Evolutionary conservation across 1,284 basidiomycete species (phyloP).

Genomic region (Marasmius sp.): DNA sequence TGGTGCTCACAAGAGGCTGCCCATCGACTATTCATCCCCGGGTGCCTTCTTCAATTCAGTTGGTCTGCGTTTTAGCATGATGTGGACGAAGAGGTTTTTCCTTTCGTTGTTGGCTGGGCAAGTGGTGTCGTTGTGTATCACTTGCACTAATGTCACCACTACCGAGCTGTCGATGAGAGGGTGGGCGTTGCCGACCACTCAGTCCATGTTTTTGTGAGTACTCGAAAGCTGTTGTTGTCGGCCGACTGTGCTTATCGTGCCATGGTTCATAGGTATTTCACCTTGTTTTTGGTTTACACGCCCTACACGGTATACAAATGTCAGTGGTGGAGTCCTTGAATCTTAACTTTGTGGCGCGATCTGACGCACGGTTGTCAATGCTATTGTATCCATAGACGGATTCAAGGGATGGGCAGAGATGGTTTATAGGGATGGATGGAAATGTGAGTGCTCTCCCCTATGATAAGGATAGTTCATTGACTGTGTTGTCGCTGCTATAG

Average conservation of each 20-base stretch:
- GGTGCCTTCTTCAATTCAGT: slow-evolving; percentile 51
- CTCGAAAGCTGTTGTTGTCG: background rate
- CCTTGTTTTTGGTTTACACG: slow-evolving; percentile 73
- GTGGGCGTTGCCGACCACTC: slow-evolving; percentile 78
- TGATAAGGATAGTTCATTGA: background rate
- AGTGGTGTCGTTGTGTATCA: slow-evolving; percentile 80
- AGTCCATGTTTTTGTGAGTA: slow-evolving; percentile 78
- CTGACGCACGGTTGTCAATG: slow-evolving; percentile 2
- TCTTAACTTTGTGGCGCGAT: slow-evolving; percentile 2
- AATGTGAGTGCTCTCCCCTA: slow-evolving; percentile 51
- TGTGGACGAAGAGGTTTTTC: slow-evolving; percentile 74
- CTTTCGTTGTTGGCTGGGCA: slow-evolving; percentile 76
- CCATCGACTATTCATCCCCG: slow-evolving; percentile 63
- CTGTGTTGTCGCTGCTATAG: slow-evolving; percentile 32
- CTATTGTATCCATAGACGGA: slow-evolving; percentile 62
- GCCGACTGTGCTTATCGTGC: background rate
- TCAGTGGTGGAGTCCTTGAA: slow-evolving; percentile 29
- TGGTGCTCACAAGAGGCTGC: slow-evolving; percentile 31
- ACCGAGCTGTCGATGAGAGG: slow-evolving; percentile 70
- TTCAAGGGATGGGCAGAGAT: slow-evolving; percentile 76
- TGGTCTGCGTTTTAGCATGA: slow-evolving; percentile 58
- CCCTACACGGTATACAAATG: slow-evolving; percentile 85
- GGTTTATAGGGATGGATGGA: slow-evolving; percentile 78
- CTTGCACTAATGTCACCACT: slow-evolving; percentile 81
- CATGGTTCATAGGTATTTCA: slow-evolving; percentile 69